A percentile compares a stretch with the other conserved stretches of the same genome.
Evolutionary conservation across 768 basidiomycete genomes (phyloP).

Genomic region (Tubosaeta sp.): DNA sequence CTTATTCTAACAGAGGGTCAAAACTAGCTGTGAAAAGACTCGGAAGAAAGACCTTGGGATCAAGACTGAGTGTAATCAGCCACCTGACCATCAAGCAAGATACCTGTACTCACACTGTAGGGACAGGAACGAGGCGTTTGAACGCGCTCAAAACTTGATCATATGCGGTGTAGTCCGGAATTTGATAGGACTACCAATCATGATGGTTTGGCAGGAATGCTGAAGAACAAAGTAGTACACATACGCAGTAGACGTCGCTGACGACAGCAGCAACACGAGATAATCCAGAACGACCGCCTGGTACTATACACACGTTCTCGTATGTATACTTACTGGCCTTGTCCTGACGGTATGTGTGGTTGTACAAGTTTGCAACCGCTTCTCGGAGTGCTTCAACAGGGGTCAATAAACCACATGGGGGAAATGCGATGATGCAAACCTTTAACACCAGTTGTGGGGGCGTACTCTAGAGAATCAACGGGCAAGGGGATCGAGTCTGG

Average conservation of each 20-base stretch:
- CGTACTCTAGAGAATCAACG: conserved; percentile 79
- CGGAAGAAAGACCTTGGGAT: conserved; percentile 36
- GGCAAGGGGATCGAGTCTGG: conserved; percentile 63
- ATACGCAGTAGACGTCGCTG: conserved; percentile 80
- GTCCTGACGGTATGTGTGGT: conserved; percentile 77
- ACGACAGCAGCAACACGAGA: conserved; percentile 90
- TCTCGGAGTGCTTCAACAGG: conserved; percentile 62
- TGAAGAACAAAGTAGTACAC: conserved; percentile 9
- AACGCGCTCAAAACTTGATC: conserved; percentile 83
- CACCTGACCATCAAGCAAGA: background rate
- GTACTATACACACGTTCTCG: conserved; percentile 94
- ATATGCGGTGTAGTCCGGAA: conserved; percentile 90
- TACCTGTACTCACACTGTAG: conserved; percentile 64
- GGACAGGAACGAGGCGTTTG: conserved; percentile 85
- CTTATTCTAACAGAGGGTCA: conserved; percentile 40
- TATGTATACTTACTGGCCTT: conserved; percentile 83
- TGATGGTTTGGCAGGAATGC: background rate
- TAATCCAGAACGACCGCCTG: conserved; percentile 87
- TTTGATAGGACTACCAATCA: conserved; percentile 66
- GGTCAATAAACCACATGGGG: conserved; percentile 1
- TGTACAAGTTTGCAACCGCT: conserved; percentile 89
- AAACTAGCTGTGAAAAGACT: background rate
- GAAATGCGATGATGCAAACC: conserved; percentile 35
- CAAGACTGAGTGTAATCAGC: conserved; percentile 34
- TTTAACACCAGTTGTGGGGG: conserved; percentile 89